Percentiles rank a stretch among this genome's conserved stretches.
These are phyloP conservation scores for Madurella fahalii DNA, from an alignment of 2,329 filamentous ascomycete genomes.

Conservation along the genomic window DNA sequence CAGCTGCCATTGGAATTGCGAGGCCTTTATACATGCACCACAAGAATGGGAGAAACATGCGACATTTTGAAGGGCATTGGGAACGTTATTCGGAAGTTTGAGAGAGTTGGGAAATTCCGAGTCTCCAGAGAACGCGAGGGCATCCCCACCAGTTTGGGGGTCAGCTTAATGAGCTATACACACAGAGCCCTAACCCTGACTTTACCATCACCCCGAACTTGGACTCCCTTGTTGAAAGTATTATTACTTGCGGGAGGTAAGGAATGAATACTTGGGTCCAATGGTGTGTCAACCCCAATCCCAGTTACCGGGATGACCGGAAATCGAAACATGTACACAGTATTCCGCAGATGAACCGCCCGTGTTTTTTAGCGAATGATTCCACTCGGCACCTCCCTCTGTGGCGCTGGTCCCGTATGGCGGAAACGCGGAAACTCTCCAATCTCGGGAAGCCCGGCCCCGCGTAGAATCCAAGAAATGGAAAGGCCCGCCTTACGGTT, in stretches of 20 bases:
- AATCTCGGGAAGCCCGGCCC: neutral
- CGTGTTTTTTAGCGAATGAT: no score
- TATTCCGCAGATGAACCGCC: no score
- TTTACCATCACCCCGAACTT: neutral
- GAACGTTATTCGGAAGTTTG: slow-evolving; percentile 1
- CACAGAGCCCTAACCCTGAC: slow-evolving; percentile 11
- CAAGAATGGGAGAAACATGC: slow-evolving; percentile 9
- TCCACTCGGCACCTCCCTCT: no score
- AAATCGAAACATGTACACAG: no score
- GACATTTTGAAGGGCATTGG: slow-evolving; percentile 18
- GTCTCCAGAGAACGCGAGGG: slow-evolving; percentile 4
- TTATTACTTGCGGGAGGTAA: no score
- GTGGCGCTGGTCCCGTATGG: no score
- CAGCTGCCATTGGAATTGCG: slow-evolving; percentile 15
- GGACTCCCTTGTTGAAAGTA: neutral
- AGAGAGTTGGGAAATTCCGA: slow-evolving; percentile 4
- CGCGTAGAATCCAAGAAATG: neutral
- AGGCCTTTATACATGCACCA: neutral
- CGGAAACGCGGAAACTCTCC: no score
- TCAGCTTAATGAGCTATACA: neutral
- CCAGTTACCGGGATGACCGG: no score
- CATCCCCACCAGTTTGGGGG: slow-evolving; percentile 1
- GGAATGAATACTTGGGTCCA: no score
- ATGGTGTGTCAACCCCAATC: no score
- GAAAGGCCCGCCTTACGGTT: slow-evolving; percentile 7